phyloP scores from a whole-genome alignment of 768 basidiomycete species.

The Mycena galericulata region DNA sequence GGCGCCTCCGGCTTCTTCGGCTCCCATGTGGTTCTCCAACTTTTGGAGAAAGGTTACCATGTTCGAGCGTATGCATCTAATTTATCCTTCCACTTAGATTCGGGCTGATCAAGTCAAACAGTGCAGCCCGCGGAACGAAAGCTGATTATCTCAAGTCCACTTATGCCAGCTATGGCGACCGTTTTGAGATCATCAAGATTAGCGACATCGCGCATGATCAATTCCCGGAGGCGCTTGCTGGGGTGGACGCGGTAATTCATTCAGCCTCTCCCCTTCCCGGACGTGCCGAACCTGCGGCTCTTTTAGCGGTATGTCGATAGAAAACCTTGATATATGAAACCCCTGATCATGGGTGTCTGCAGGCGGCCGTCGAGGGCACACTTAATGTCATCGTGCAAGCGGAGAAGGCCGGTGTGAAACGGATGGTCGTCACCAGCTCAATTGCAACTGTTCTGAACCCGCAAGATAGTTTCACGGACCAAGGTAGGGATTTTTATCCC shows the following conservation, averaged over 20 bases:
- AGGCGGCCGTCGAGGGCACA: slow-evolving; percentile 49
- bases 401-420: slow-evolving; percentile 45
- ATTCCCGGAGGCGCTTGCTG: slow-evolving; percentile 63
- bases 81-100: no score
- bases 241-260: slow-evolving; percentile 59
- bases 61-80: slow-evolving; percentile 58
- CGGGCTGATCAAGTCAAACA: not conserved
- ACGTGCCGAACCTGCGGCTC: slow-evolving; percentile 29
- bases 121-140: slow-evolving; percentile 38
- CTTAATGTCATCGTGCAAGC: slow-evolving; percentile 52
- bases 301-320: slow-evolving; percentile 38
- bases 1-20: slow-evolving; percentile 60
- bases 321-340: not conserved
- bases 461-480: slow-evolving; percentile 37
- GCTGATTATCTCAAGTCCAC: slow-evolving; percentile 31
- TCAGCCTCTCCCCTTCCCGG: slow-evolving; percentile 50
- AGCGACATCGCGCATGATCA: slow-evolving; percentile 43
- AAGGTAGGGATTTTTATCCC: slow-evolving; percentile 34
- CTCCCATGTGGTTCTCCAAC: slow-evolving; percentile 54
- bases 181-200: slow-evolving; percentile 41
- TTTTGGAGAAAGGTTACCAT: slow-evolving; percentile 59
- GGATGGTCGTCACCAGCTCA: slow-evolving; percentile 49
- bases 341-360: not conserved
- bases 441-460: slow-evolving; percentile 39
- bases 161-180: slow-evolving; percentile 36